A percentile compares a stretch with the other conserved stretches of the same genome.
Conservation (phyloP, 1,139 yeast genomes). For the Yamadazyma sp. region DNA sequence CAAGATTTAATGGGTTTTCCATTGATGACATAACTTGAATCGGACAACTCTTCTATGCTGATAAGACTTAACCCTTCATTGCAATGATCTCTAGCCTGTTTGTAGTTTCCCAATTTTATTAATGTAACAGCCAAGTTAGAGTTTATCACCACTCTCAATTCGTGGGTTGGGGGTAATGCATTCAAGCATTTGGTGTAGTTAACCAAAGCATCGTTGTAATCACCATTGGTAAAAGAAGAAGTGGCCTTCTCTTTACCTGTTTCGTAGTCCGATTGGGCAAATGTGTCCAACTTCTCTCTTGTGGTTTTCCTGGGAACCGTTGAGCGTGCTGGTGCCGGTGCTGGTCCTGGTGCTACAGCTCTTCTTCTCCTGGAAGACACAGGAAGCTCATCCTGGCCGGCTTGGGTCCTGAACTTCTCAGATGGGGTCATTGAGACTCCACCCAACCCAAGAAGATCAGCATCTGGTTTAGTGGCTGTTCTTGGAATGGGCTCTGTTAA, state of each 20-base stretch:
- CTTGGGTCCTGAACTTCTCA: slow-evolving; percentile 18
- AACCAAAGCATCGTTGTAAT: slow-evolving; percentile 65
- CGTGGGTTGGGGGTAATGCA: slow-evolving; percentile 64
- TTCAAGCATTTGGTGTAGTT: slow-evolving; percentile 62
- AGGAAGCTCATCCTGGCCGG: slow-evolving; percentile 12
- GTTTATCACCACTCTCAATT: slow-evolving; percentile 62
- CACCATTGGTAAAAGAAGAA: slow-evolving; percentile 73
- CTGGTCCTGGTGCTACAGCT: no score
- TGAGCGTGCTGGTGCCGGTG: slow-evolving; percentile 4
- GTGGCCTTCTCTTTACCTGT: slow-evolving; percentile 63
- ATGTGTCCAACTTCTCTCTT: slow-evolving; percentile 31
- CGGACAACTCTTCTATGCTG: slow-evolving; percentile 26
- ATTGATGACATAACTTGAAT: slow-evolving; percentile 27
- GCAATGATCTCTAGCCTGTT: slow-evolving; percentile 55
- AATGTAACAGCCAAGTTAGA: slow-evolving; percentile 78
- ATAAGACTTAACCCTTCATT: slow-evolving; percentile 60
- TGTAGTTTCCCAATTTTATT: slow-evolving; percentile 73
- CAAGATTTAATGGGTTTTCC: slow-evolving; percentile 65
- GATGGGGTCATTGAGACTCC: slow-evolving; percentile 15
- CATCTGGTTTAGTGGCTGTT: slow-evolving; percentile 15
- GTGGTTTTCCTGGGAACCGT: slow-evolving; percentile 15
- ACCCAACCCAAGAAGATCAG: slow-evolving; percentile 27
- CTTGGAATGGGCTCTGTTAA: slow-evolving; percentile 1
- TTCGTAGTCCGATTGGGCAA: slow-evolving; percentile 51
- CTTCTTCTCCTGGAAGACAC: slow-evolving; percentile 21